Conservation (phyloP, 2,329 filamentous ascomycete genomes). For the Chalaropsis thielavioides region DNA sequence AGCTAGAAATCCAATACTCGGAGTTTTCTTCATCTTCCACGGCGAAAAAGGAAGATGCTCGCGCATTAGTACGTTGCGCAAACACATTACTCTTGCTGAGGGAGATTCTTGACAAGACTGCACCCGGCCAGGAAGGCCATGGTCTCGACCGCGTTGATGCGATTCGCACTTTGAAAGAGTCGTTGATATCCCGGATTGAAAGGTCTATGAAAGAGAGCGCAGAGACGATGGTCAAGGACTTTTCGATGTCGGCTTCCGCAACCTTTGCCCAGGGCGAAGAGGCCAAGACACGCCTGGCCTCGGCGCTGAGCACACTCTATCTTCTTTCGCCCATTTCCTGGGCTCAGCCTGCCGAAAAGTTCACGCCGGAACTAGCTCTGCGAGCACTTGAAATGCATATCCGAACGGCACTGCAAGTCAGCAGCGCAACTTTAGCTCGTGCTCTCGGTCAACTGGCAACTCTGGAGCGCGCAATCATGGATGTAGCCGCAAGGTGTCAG, state of each 20-base stretch:
- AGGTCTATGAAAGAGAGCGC: slow-evolving; percentile 56
- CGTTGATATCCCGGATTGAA: slow-evolving; percentile 58
- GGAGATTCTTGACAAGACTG: slow-evolving; percentile 54
- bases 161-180: slow-evolving; percentile 54
- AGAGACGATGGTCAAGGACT: slow-evolving; percentile 70
- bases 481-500: slow-evolving; percentile 73
- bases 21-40: slow-evolving; percentile 39
- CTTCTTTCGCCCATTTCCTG: slow-evolving; percentile 53
- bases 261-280: slow-evolving; percentile 57
- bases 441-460: slow-evolving; percentile 65
- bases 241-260: slow-evolving; percentile 48
- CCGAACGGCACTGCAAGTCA: slow-evolving; percentile 64
- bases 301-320: slow-evolving; percentile 64
- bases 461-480: slow-evolving; percentile 68
- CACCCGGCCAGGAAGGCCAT: slow-evolving; percentile 57
- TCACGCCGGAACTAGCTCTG: slow-evolving; percentile 57
- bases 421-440: slow-evolving; percentile 57
- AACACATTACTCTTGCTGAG: slow-evolving; percentile 64
- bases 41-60: slow-evolving; percentile 52
- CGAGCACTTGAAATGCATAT: slow-evolving; percentile 69
- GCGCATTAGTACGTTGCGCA: slow-evolving; percentile 66
- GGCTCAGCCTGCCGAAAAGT: slow-evolving; percentile 29
- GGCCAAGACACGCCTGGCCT: slow-evolving; percentile 55
- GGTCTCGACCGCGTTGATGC: slow-evolving; percentile 61
- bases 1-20: slow-evolving; percentile 72